Evolutionary conservation across 805 yeast genomes (phyloP).

Genomic region (Nakazawaea wickerhamii): DNA sequence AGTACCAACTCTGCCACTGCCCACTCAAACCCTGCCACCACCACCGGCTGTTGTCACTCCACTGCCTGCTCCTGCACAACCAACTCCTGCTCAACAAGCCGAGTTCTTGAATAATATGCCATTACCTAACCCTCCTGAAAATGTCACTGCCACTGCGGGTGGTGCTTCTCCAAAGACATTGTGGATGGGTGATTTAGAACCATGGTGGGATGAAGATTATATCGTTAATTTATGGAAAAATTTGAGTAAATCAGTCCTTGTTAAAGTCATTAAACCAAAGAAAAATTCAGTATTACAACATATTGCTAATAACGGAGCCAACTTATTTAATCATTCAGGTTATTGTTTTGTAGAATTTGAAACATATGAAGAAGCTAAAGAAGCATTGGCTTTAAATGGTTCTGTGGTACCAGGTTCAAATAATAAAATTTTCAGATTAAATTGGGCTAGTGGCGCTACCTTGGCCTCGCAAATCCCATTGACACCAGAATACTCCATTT

Average conservation of each 20-base stretch:
- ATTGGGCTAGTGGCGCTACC: slow-evolving; percentile 85
- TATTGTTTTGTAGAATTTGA: slow-evolving; percentile 78
- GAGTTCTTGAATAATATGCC: slow-evolving; percentile 20
- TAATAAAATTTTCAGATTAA: slow-evolving; percentile 63
- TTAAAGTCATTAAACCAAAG: slow-evolving; percentile 55
- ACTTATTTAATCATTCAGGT: slow-evolving; percentile 38
- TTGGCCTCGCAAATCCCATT: slow-evolving; percentile 64
- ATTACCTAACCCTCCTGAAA: slow-evolving; percentile 50
- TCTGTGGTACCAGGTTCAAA: slow-evolving; percentile 51
- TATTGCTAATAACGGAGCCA: slow-evolving; percentile 18
- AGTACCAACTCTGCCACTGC: neutral
- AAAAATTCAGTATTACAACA: slow-evolving; percentile 30
- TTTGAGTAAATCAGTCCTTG: slow-evolving; percentile 50
- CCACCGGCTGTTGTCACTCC: neutral
- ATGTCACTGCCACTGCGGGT: slow-evolving; percentile 38
- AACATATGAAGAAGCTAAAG: slow-evolving; percentile 61
- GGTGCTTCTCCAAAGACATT: slow-evolving; percentile 56
- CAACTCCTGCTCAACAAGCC: slow-evolving; percentile 11
- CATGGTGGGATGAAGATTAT: slow-evolving; percentile 66
- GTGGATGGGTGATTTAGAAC: slow-evolving; percentile 89
- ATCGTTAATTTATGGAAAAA: slow-evolving; percentile 56
- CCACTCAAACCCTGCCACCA: neutral
- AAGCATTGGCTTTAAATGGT: slow-evolving; percentile 63
- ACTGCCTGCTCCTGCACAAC: slow-evolving; percentile 1
- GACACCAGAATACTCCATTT: slow-evolving; percentile 70